Conservation (phyloP, 139 green algal species). For the Bryopsis sp. region DNA sequence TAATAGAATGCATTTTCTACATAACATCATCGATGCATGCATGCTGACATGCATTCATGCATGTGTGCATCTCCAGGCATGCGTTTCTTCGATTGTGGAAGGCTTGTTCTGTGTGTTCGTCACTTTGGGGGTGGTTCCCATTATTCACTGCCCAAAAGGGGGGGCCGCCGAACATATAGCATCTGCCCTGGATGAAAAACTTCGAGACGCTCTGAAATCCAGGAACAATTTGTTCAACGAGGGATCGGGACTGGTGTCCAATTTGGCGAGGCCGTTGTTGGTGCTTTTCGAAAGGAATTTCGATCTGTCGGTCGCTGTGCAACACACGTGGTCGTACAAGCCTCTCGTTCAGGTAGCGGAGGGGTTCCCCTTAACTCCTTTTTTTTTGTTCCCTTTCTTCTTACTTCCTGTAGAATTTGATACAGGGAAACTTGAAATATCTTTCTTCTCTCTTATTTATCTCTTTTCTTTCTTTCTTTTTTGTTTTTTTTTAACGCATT, state of each 20-base stretch:
- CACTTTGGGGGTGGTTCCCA: conserved; percentile 82
- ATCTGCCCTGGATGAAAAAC: conserved; percentile 50
- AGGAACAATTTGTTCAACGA: conserved; percentile 72
- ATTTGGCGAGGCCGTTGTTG: conserved; percentile 81
- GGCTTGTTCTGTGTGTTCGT: conserved; percentile 84
- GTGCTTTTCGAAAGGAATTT: conserved; percentile 96
- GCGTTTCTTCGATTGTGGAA: conserved; percentile 71
- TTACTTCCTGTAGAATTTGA: too few species aligned
- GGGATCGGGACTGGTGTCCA: conserved; percentile 39
- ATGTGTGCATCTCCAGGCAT: conserved; percentile 33
- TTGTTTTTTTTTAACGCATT: too few species aligned
- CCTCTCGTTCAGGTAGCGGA: conserved; percentile 86
- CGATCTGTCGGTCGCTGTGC: conserved; percentile 76
- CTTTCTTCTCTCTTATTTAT: too few species aligned
- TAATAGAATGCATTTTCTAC: background rate
- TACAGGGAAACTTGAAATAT: background rate
- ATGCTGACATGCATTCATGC: background rate
- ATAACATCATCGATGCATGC: background rate
- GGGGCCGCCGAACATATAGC: conserved; percentile 92
- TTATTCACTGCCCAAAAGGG: conserved; percentile 84
- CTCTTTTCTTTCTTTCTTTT: too few species aligned
- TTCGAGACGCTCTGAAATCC: conserved; percentile 70
- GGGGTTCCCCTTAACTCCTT: too few species aligned
- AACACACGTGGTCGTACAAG: conserved; percentile 95
- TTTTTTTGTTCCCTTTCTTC: too few species aligned